Evolutionary conservation across 768 basidiomycete genomes (phyloP), one percentile per base, ranked within the genome.

Genomic region (Lyophyllum semitale): DNA sequence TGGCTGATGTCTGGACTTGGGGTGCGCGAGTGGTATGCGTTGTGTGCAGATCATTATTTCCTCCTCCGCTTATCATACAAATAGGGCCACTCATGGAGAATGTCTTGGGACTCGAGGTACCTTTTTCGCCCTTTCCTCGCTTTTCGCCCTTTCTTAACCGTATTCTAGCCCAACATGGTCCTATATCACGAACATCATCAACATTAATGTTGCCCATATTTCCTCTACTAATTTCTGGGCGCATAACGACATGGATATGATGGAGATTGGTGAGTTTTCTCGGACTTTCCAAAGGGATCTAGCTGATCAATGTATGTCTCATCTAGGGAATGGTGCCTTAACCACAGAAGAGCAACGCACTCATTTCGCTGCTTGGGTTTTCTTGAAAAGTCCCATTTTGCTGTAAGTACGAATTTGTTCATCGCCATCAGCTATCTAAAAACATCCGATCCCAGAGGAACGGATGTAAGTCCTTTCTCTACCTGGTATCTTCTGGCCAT

Each of bases 221-320:
- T 66, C 72, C 17, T 68, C 71, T 18, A 68, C 78, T 57, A 69
- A 77, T 49, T 84, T 83, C 60, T 74, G 66, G 37, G 70, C 75
- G 0, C 82, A 83, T 59, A 82, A 82, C 53, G 82, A 84, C 54
- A 83, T 83, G 81, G 82, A 83, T 62, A 83, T 83, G 81, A 78
- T 78, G 75, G 75, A 79, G 57, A 77, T 79, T 32, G 76, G 71
- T 66, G 40, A 23, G 54, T 54, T 27, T 23, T 13, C 32, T 26
- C 25, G 26, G 18, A 18, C 4, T 2, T n/a, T 9, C 22, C 22
- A 18, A 25, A 3, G 25, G 22, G 9, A 26, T 26, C 4, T 29
- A 22, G 22, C 15, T 23, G 15, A 43, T 6, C 8, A 33, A 18
- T 45, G 13, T 38, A 25, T 4, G 25, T 43, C 23, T n/a, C 13